Evolutionary conservation across 305 asterid genomes (phyloP).

Genomic region (Fraxinus floribunda): DNA sequence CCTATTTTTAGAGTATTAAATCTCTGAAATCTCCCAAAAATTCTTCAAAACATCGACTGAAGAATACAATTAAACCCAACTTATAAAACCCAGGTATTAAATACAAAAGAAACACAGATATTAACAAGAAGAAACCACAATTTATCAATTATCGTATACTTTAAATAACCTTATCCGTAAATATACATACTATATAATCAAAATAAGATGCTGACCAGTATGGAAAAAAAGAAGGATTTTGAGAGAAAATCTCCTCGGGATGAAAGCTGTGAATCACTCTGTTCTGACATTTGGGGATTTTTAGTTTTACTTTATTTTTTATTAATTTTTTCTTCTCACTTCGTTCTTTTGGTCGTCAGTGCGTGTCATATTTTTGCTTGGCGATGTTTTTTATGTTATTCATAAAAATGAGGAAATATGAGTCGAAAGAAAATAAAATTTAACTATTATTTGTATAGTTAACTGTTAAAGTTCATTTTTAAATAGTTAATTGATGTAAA

Average conservation of each 20-base stretch:
- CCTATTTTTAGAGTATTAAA: not conserved
- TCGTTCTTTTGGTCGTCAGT: not conserved
- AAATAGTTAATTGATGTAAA: too few species aligned
- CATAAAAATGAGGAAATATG: not conserved
- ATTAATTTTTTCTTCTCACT: not conserved
- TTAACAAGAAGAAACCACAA: not conserved
- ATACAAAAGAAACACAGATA: not conserved
- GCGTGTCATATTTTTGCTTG: not conserved
- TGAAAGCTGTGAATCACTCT: constrained; percentile 22
- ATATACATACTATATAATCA: not conserved
- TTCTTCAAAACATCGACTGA: not conserved
- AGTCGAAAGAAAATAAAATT: not conserved
- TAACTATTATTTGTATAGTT: too few species aligned
- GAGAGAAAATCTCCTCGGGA: constrained; percentile 12
- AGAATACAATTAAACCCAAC: not conserved
- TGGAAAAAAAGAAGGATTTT: constrained; percentile 3
- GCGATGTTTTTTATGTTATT: not conserved
- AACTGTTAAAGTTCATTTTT: too few species aligned
- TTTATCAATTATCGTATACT: not conserved
- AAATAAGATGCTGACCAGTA: constrained; percentile 19
- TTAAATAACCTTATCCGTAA: not conserved
- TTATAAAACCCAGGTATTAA: not conserved
- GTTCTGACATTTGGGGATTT: constrained; percentile 21
- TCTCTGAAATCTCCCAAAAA: not conserved
- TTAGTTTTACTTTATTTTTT: constrained; percentile 13